Conservation (phyloP, 371 early-diverging fungal species). For the Mucor racemosus region DNA sequence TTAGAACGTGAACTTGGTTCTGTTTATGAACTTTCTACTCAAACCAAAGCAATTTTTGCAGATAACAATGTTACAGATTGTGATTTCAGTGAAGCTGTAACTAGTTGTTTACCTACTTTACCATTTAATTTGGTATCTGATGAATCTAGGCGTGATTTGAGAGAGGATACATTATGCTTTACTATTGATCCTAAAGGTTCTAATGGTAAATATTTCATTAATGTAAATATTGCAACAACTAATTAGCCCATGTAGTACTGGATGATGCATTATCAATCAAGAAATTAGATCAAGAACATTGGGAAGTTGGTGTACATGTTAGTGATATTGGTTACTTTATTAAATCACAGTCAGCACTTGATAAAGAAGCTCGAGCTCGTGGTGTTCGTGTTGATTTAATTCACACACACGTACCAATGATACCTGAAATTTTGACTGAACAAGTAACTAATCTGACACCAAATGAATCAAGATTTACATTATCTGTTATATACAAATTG, state of each 20-base stretch:
- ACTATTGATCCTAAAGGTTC: constrained; percentile 27
- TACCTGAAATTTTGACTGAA: constrained; percentile 78
- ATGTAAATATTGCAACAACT: background rate
- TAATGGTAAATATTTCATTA: constrained; percentile 3
- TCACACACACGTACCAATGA: constrained; percentile 94
- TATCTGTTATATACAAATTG: constrained; percentile 90
- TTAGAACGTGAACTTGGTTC: constrained; percentile 68
- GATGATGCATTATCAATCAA: constrained; percentile 81
- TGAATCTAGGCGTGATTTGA: constrained; percentile 70
- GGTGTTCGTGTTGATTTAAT: constrained; percentile 96
- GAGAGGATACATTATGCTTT: constrained; percentile 14
- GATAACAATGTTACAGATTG: constrained; percentile 66
- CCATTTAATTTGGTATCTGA: constrained; percentile 32
- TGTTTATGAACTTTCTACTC: constrained; percentile 68
- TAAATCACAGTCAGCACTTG: constrained; percentile 81
- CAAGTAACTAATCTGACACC: constrained; percentile 40
- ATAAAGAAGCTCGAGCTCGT: constrained; percentile 90
- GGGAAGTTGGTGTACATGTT: constrained; percentile 95
- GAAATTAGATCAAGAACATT: constrained; percentile 84
- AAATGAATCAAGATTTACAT: constrained; percentile 69
- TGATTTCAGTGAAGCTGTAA: constrained; percentile 68
- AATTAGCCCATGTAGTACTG: background rate
- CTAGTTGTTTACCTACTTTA: constrained; percentile 63
- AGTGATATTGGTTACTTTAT: constrained; percentile 98
- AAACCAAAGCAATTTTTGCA: constrained; percentile 74